Evolutionary conservation across 257 asterid genomes (phyloP).

Genomic region (Solanum pennellii): DNA sequence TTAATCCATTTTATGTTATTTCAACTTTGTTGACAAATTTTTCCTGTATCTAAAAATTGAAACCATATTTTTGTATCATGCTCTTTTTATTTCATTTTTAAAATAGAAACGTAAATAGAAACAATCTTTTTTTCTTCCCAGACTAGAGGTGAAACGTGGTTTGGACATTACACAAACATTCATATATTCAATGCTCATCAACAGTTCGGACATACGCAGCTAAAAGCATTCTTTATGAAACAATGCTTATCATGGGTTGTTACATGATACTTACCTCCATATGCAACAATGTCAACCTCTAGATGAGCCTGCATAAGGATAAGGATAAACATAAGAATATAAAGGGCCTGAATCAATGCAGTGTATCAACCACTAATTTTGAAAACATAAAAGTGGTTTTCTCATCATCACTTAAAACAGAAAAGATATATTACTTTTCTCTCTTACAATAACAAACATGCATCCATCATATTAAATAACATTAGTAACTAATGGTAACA

Average conservation of each 20-base stretch:
- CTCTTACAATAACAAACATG: background rate
- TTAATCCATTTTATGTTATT: background rate
- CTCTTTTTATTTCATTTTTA: background rate
- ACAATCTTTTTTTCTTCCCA: background rate
- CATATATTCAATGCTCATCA: background rate
- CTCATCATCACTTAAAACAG: background rate
- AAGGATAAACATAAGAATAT: background rate
- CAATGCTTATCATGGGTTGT: background rate
- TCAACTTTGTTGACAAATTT: background rate
- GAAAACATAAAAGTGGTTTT: background rate
- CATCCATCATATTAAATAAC: background rate
- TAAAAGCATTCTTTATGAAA: background rate
- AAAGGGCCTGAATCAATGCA: background rate
- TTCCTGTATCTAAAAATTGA: background rate
- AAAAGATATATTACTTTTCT: background rate
- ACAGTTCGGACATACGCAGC: background rate
- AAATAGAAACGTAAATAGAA: background rate
- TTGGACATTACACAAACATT: background rate
- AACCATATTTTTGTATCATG: background rate
- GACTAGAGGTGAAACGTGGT: background rate
- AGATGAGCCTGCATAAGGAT: constrained; percentile 51
- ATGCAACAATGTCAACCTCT: constrained; percentile 83
- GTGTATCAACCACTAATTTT: background rate
- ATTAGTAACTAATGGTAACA: background rate
- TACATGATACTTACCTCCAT: constrained; percentile 62